Base-by-base conservation (phyloP, 2,329 filamentous ascomycete species). In the Torrubiella hemipterigena region DNA sequence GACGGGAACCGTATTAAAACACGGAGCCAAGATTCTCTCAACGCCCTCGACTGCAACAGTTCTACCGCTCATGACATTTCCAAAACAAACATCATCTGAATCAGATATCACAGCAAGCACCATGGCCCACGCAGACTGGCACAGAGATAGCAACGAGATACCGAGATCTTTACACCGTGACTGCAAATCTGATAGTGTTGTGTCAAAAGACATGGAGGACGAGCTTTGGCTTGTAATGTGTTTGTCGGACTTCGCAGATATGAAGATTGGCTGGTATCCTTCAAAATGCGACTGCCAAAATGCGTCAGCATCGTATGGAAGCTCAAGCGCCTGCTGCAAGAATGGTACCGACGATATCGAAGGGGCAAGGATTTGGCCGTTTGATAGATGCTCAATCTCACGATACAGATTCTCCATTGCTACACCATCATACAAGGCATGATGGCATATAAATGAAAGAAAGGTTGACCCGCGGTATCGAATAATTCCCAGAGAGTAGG, bases 1-100 rank as follows among this genome's bases (percentile, higher is more conserved):
- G 2, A 86, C 48, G 0, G 87, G 85, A 10, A 94, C 56, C 0
- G 87, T 93, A 48, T 94, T 95, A 63, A 95, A 94, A 50, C 85
- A 93, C 0, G 87, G 87, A 0, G 83, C 85, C n/a, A 93, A 71
- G 6, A 94, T 67, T 4, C 66, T 61, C 22, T 87, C 76, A 9
- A 89, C 61, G 0, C 68, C 70, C 6, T 79, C 67, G 3, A 87
- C 51, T 1, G 72, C 56, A 8, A 83, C 49, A 1, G 76, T 78
- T 7, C 87, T 74, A 2, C 87, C 86, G 46, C 75, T 87, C 34
- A 89, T 69, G 3, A 95, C 78, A 43, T 84, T 91, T 1, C 89
- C 87, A 46, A 95, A 94, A 50, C 83, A 91, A 5, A 94, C 45
- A 45, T 94, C 86, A 0, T 58, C 49, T 5, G 60, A 58, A 2